Percentiles rank a stretch among this genome's conserved stretches.
Evolutionary conservation across 169 alveolate genomes (phyloP).

Genomic region (Cryptosporidium andersoni): DNA sequence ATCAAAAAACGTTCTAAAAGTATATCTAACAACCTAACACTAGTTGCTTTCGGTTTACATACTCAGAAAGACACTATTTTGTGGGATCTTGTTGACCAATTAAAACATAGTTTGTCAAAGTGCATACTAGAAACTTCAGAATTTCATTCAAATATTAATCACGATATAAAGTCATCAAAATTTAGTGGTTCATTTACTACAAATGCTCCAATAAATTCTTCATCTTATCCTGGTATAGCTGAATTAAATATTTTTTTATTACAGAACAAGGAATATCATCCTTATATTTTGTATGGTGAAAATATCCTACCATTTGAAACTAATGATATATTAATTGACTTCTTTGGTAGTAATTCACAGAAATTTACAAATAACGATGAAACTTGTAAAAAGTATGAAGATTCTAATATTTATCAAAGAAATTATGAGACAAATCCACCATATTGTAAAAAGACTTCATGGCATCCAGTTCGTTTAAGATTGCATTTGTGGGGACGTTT

Average conservation of each 20-base stretch:
- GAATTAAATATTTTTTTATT: conserved; percentile 10
- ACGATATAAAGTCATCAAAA: too few relatives aligned
- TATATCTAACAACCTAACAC: conserved; percentile 6
- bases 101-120: background rate
- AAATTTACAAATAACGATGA: too few relatives aligned
- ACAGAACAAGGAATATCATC: conserved; percentile 48
- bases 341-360: conserved; percentile 16
- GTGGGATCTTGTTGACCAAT: conserved; percentile 32
- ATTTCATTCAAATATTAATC: too few relatives aligned
- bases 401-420: too few relatives aligned
- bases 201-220: too few relatives aligned
- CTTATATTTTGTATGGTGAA: conserved; percentile 31
- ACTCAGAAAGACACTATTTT: conserved; percentile 31
- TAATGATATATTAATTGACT: conserved; percentile 21
- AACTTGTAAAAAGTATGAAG: too few relatives aligned
- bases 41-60: conserved; percentile 43
- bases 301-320: background rate
- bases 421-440: too few relatives aligned
- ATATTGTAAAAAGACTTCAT: background rate
- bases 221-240: too few relatives aligned
- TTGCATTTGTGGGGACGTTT: conserved; percentile 64
- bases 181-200: too few relatives aligned
- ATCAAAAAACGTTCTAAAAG: conserved; percentile 9
- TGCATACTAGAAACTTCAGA: too few relatives aligned
- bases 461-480: conserved; percentile 48